These are phyloP conservation scores for Zancudomyces culisetae DNA, from an alignment of 371 early-diverging fungal genomes.

Conservation along the genomic window DNA sequence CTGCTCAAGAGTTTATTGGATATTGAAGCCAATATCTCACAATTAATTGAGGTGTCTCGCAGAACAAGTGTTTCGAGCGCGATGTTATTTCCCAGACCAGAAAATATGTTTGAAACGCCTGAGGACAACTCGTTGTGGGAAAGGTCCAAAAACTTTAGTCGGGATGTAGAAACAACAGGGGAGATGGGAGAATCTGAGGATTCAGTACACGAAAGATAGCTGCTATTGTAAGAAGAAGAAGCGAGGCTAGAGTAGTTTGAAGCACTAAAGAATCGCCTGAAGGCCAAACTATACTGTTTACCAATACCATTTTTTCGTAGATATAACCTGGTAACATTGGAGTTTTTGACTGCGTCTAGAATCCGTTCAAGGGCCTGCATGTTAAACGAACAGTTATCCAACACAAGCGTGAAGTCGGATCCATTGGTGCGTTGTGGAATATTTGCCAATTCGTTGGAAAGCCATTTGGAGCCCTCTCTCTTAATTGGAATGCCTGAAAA, in stretches of 20 bases:
- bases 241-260: background rate
- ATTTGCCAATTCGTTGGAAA: background rate
- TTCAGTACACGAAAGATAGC: too few relatives aligned
- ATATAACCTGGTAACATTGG: background rate
- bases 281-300: background rate
- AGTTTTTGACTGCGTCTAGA: background rate
- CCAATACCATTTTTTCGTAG: background rate
- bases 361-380: background rate
- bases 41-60: background rate
- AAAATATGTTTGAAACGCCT: background rate
- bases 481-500: background rate
- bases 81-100: background rate
- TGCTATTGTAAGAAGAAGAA: background rate
- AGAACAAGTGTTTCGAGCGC: background rate
- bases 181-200: background rate
- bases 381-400: background rate
- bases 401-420: background rate
- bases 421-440: background rate
- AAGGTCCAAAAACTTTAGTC: background rate
- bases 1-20: background rate
- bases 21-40: background rate
- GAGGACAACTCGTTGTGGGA: background rate
- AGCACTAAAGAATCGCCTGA: background rate
- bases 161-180: background rate
- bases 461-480: background rate